Base-by-base conservation (phyloP, 345 rosid species). In the Conringia planisiliqua region DNA sequence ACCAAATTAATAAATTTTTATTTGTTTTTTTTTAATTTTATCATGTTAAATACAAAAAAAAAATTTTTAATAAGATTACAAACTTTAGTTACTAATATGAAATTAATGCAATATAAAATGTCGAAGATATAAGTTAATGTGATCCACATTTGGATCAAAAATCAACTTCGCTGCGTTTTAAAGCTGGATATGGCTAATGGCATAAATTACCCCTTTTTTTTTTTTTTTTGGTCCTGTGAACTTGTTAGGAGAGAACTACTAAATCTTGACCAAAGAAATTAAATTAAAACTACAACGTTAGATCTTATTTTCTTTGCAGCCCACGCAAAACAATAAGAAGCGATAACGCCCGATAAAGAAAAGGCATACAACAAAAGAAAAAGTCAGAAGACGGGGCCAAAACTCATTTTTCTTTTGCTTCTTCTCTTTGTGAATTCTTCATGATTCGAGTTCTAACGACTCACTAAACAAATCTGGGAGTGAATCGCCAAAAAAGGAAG, bases 291-390 rank as follows among this genome's bases (percentile, higher is more conserved):
- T 74, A 57, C 59, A 36, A 66, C 4, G 59, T 74, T 4, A 17
- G 6, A 55, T 65, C 59, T 73, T 56, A 56, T 65, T 73, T 66
- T 56, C 55, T 64, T 54, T 54, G 71, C 64, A 6, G n/a, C 29
- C 69, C 27, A 62, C 40, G 62, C 47, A 66, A 66, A 65, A 75
- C 10, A 48, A 35, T 13, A 16, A 56, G 36, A 56, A 56, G 22
- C 57, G 32, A 51, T 51, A 58, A 58, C 22, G 32, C 40, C 13
- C 3, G 50, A 44, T 44, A 16, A 44, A 16, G 38, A 16, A 33
- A 22, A 30, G 10, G 60, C 4, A 54, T 54, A 54, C 60, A 54
- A 3, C 10, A 7, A 55, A 40, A 40, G 7, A n/a, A 40, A 47
- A 47, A 54, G 14, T 56, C 63, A 32, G 13, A 55, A 73, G 4